Evolutionary conservation across 2,329 filamentous ascomycete species (phyloP).

Genomic region (Talaromyces sp.): DNA sequence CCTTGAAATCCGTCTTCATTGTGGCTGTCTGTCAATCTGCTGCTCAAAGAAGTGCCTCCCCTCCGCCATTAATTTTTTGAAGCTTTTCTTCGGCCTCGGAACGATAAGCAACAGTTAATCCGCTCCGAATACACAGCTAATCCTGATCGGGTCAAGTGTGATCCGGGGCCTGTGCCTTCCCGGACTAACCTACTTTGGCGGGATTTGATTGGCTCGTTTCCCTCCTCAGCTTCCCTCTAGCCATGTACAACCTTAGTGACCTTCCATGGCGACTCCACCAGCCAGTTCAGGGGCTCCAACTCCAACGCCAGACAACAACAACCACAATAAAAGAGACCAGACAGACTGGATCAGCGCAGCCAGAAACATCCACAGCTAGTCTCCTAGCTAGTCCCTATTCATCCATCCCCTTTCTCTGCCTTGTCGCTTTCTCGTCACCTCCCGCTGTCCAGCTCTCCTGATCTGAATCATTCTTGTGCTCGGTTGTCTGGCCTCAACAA

Average conservation of each 20-base stretch:
- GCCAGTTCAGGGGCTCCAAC: conserved; percentile 9
- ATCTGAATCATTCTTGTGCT: conserved; percentile 4
- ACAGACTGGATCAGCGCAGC: conserved; percentile 1
- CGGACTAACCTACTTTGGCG: conserved; percentile 21
- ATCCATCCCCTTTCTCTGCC: conserved; percentile 1
- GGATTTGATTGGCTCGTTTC: conserved; percentile 10
- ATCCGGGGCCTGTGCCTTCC: conserved; percentile 27
- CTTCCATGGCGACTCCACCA: neutral
- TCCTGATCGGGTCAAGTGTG: conserved; percentile 27
- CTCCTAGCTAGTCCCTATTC: conserved; percentile 8
- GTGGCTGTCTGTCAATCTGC: neutral
- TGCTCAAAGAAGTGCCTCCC: conserved; percentile 3
- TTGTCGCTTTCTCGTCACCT: neutral
- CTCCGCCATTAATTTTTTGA: conserved; percentile 18
- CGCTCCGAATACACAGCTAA: conserved; percentile 24
- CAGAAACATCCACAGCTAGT: conserved; percentile 7
- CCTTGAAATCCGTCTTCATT: conserved; percentile 99
- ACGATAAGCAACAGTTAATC: conserved; percentile 31
- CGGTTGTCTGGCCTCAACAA: conserved; percentile 1
- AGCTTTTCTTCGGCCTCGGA: conserved; percentile 17
- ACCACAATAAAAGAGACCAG: neutral
- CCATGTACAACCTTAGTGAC: neutral
- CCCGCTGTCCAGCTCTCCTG: neutral
- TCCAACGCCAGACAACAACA: neutral
- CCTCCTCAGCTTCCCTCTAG: conserved; percentile 18